Evolutionary conservation across 2,329 filamentous ascomycete species (phyloP).

Genomic region (Botrytis porri): DNA sequence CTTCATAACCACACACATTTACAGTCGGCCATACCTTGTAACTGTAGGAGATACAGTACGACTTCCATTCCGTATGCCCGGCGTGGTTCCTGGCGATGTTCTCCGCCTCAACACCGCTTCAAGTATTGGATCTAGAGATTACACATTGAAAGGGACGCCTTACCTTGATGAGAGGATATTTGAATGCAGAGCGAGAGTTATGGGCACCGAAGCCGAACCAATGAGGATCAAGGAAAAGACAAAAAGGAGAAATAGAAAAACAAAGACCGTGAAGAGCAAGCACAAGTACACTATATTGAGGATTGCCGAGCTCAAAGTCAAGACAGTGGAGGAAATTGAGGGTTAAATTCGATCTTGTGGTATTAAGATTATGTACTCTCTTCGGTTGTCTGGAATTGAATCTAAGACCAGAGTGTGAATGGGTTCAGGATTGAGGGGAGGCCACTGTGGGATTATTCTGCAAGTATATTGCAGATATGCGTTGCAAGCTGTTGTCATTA

Average conservation of each 20-base stretch:
- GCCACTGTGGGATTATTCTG: neutral
- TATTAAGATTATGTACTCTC: neutral
- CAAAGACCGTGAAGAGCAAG: slow-evolving; percentile 81
- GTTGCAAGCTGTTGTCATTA: neutral
- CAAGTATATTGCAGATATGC: neutral
- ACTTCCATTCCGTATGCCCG: slow-evolving; percentile 76
- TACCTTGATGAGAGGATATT: slow-evolving; percentile 82
- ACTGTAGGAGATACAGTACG: slow-evolving; percentile 72
- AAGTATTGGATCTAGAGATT: slow-evolving; percentile 81
- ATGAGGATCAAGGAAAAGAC: slow-evolving; percentile 76
- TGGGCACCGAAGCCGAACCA: slow-evolving; percentile 80
- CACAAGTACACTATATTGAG: slow-evolving; percentile 82
- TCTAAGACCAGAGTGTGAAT: neutral
- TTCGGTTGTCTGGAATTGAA: neutral
- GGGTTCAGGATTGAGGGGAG: neutral
- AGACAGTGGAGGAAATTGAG: slow-evolving; percentile 44
- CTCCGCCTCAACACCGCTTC: slow-evolving; percentile 84
- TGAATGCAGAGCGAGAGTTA: slow-evolving; percentile 78
- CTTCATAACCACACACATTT: slow-evolving; percentile 78
- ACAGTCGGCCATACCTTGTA: slow-evolving; percentile 76
- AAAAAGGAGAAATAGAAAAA: slow-evolving; percentile 71
- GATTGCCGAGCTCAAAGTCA: slow-evolving; percentile 69
- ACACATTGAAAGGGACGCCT: slow-evolving; percentile 78
- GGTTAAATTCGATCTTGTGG: slow-evolving; percentile 1
- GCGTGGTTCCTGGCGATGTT: slow-evolving; percentile 75